Evolutionary conservation across 1,284 basidiomycete genomes (phyloP), one percentile per base, ranked within the genome.

Genomic region (Retiboletus fuscus): DNA sequence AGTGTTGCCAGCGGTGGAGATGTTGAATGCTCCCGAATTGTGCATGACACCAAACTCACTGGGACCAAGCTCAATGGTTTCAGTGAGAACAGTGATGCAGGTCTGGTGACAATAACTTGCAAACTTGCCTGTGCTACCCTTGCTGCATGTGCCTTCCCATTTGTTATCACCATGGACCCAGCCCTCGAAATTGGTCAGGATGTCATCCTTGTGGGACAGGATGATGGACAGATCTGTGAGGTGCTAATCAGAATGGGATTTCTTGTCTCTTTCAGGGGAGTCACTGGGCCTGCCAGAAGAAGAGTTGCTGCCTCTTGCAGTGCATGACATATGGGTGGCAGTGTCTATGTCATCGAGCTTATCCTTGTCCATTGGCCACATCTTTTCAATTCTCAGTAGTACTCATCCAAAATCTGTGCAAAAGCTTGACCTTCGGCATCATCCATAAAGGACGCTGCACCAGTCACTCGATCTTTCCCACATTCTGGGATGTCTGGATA

Each of bases 121-220:
- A 80, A 94, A 96, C 91, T 96, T 96, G 76, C 96, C 95, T 83
- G 97, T 90, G 2, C 96, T 95, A 60, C 93, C 94, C 76, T 92
- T 93, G 66, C 85, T 85, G 71, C 89, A 91, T 72, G 90, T 87
- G 66, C 87, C 89, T 77, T 98, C 96, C 97, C 97, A 98, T 80
- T 97, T 97, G 82, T 98, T 98, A 78, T 97, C 97, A 5, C 93
- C 94, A 80, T 96, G 98, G 44, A 96, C 89, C 96, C 96, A 98
- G 1, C 96, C 96, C 70, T 97, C 95, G 2, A 86, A 79, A 80
- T 98, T 96, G 1, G 96, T 97, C 61, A 85, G 83, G 58, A 88
- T 83, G 44, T 87, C 87, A 55, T 85, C 84, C 22, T 81, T 80
- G 41, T 82, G 80, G 0, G 77, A 78, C 0, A 77, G 71, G 30